Evolutionary conservation across 352 stramenopile species (phyloP).

Genomic region (Plasmopara viticola): DNA sequence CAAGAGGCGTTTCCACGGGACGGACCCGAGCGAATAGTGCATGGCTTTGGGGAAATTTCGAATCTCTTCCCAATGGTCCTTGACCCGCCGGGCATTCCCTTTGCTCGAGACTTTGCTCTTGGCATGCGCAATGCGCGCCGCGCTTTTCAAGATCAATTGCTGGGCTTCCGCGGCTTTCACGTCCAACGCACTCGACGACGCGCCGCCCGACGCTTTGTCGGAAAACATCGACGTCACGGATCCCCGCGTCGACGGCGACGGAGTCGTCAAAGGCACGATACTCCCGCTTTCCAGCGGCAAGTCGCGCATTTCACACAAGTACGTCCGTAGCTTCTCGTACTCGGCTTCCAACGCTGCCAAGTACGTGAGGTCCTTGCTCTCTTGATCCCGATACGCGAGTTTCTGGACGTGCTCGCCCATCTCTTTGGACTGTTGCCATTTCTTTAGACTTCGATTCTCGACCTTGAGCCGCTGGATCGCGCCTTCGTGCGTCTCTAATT

Average conservation of each 20-base stretch:
- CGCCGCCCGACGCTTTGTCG: constrained; percentile 16
- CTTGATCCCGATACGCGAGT: constrained; percentile 74
- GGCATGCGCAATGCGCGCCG: constrained; percentile 51
- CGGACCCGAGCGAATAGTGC: constrained; percentile 78
- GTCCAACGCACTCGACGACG: constrained; percentile 17
- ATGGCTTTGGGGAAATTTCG: constrained; percentile 75
- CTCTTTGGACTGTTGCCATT: constrained; percentile 84
- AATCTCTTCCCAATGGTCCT: constrained; percentile 87
- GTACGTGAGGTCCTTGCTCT: constrained; percentile 82
- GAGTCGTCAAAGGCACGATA: constrained; percentile 23
- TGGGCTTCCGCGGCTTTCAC: constrained; percentile 57
- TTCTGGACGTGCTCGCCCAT: constrained; percentile 86
- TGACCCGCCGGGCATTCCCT: constrained; percentile 74
- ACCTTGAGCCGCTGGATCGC: constrained; percentile 73
- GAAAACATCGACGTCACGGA: constrained; percentile 34
- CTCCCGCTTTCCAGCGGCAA: constrained; percentile 61
- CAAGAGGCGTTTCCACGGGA: constrained; percentile 81
- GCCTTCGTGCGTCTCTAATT: constrained; percentile 65
- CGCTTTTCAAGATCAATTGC: constrained; percentile 67
- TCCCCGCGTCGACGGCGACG: constrained; percentile 8
- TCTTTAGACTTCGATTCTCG: constrained; percentile 72
- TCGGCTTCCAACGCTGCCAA: constrained; percentile 69
- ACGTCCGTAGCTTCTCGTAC: constrained; percentile 77
- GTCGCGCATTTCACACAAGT: constrained; percentile 73
- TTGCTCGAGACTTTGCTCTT: constrained; percentile 66